Conservation (phyloP, 345 rosid species). For the Eucalyptus microcorys region DNA sequence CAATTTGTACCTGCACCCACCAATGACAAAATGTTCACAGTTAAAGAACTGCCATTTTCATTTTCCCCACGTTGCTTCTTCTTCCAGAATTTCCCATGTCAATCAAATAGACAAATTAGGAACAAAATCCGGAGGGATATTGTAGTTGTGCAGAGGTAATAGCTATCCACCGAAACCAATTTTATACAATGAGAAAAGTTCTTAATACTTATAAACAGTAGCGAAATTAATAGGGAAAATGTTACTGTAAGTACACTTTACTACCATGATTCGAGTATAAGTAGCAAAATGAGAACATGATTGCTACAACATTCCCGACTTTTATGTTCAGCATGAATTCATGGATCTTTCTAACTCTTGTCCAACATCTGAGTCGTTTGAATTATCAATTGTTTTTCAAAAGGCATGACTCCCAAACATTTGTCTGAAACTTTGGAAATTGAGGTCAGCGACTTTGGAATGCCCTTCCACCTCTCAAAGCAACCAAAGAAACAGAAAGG, state of each 20-base stretch:
- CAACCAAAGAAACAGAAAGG: neutral
- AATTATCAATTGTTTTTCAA: neutral
- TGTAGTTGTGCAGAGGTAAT: neutral
- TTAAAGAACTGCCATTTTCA: neutral
- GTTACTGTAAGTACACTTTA: neutral
- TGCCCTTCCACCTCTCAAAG: neutral
- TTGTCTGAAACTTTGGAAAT: neutral
- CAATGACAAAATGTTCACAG: neutral
- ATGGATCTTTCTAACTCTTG: neutral
- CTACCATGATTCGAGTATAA: neutral
- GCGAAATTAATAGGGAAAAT: neutral
- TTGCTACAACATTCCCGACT: neutral
- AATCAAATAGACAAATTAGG: neutral
- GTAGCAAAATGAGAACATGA: neutral
- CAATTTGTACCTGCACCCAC: slow-evolving; percentile 76
- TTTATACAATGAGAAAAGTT: neutral
- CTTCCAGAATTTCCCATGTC: neutral
- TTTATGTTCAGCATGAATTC: neutral
- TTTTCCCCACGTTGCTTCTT: neutral
- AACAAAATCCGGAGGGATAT: neutral
- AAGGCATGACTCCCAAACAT: neutral
- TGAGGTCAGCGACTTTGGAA: neutral
- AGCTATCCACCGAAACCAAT: neutral
- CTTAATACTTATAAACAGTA: neutral
- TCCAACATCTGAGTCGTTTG: neutral